Base-by-base conservation (phyloP, 169 alveolate species). In the Plasmodium chabaudi region DNA sequence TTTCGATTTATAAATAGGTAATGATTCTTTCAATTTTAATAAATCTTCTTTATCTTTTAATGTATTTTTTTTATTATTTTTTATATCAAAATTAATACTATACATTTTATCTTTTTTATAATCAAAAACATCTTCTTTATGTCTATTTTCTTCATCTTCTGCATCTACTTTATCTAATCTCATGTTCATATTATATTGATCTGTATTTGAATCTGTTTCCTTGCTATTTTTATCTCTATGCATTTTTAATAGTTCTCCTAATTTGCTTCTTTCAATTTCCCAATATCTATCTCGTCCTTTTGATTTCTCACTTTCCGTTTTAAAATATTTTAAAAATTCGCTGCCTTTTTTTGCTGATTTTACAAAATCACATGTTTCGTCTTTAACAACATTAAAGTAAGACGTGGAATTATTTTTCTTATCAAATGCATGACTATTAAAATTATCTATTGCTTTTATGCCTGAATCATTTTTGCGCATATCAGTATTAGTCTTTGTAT, bases 341-440 rank as follows among this genome's bases (percentile, higher is more conserved):
- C 99, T 96, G 39, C 99, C 99, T 88, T 97, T 96, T 95, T 98
- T 98, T 23, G 99, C 99, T 84, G 98, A 87, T 65, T 94, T 94
- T 34, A 99, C 99, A 93, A 99, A 97, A 93, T 99, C 99, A 44
- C 99, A 96, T 19, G 98, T 97, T 9, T 96, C 98, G 86, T 98
- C 99, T 92, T 98, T 98, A 10, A 98, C 99, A 1, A 98, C 97
- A 15, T 89, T 87, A 0, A 89, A 65, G 72, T 88, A 72, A 79
- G 96, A 87, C 49, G 93, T 55, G 88, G 89, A 73, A 60, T 82
- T 71, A 59, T 69, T 94, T 94, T 57, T 96, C 96, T 63, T 94
- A 93, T 91, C 75, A 63, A 2, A 25, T 46, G 56, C 17, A 61
- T 13, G 15, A 9, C 15, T 39, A 64, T 77, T 65, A 49, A 65